Evolutionary conservation across 345 rosid species (phyloP).

Genomic region (Crucihimalaya himalaica): DNA sequence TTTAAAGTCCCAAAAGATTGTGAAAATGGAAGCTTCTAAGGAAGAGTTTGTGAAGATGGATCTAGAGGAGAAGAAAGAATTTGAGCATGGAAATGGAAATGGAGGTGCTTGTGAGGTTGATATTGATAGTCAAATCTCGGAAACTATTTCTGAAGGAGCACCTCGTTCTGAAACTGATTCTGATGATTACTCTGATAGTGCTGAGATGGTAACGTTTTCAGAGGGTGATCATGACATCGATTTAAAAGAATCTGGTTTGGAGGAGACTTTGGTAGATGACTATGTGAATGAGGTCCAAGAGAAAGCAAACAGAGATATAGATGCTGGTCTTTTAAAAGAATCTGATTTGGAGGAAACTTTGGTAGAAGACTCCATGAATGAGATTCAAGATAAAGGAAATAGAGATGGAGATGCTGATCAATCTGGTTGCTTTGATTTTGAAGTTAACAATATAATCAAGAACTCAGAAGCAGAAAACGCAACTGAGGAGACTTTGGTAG

Average conservation of each 20-base stretch:
- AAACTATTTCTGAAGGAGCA: constrained; percentile 45
- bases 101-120: constrained; percentile 24
- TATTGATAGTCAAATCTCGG: constrained; percentile 39
- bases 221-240: constrained; percentile 20
- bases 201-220: constrained; percentile 3
- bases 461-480: neutral
- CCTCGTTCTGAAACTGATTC: constrained; percentile 44
- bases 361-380: neutral
- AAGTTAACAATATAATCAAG: neutral
- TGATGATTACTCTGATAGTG: constrained; percentile 29
- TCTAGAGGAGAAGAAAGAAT: constrained; percentile 41
- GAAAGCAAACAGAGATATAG: constrained; percentile 12
- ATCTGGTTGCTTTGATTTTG: neutral
- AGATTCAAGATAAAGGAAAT: constrained; percentile 4
- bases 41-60: constrained; percentile 49
- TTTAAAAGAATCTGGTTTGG: neutral
- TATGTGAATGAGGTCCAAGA: constrained; percentile 14
- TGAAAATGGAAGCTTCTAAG: constrained; percentile 44
- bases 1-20: constrained; percentile 61
- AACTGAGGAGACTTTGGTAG: neutral
- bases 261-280: constrained; percentile 17
- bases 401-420: constrained; percentile 1
- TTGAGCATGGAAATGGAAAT: constrained; percentile 21
- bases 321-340: neutral
- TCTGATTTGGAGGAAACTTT: neutral